phyloP scores from a whole-genome alignment of 176 grass and related monocot genomes.

The Pharus latifolius region DNA sequence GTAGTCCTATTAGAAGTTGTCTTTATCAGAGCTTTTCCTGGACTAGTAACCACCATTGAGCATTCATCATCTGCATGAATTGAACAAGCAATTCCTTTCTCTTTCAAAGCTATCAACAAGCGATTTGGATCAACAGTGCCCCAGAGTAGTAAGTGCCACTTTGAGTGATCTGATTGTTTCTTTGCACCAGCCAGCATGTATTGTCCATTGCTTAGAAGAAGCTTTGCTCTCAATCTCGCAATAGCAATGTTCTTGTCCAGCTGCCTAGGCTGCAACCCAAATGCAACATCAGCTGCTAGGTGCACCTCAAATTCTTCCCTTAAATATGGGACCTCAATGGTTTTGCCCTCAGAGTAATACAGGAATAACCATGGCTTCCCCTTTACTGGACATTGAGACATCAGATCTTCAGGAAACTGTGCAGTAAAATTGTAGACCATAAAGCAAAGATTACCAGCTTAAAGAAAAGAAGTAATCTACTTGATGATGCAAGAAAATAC shows the following conservation, averaged over 20 bases:
- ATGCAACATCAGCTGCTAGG: slow-evolving; percentile 33
- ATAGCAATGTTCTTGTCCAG: slow-evolving; percentile 42
- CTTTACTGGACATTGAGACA: slow-evolving; percentile 15
- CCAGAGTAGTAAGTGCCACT: slow-evolving; percentile 35
- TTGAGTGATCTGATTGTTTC: slow-evolving; percentile 13
- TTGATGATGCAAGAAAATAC: neutral
- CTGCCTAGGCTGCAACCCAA: slow-evolving; percentile 47
- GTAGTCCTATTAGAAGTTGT: slow-evolving; percentile 1
- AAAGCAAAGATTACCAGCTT: neutral
- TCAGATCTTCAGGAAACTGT: slow-evolving; percentile 61
- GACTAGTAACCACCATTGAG: slow-evolving; percentile 33
- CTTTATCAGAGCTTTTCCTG: slow-evolving; percentile 48
- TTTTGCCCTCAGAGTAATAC: slow-evolving; percentile 62
- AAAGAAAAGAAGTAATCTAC: neutral
- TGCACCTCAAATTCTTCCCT: slow-evolving; percentile 37
- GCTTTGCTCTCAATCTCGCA: slow-evolving; percentile 56
- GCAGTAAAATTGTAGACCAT: neutral
- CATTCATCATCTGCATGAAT: slow-evolving; percentile 7
- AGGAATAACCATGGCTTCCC: slow-evolving; percentile 29
- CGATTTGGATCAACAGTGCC: slow-evolving; percentile 32
- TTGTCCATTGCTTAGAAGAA: slow-evolving; percentile 52
- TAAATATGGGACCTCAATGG: slow-evolving; percentile 24
- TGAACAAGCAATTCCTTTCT: slow-evolving; percentile 40
- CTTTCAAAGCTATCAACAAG: slow-evolving; percentile 32
- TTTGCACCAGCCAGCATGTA: slow-evolving; percentile 38